These are phyloP conservation scores for Tuber microsphaerosporum DNA, from an alignment of 495 filamentous ascomycete genomes.

Conservation along the genomic window DNA sequence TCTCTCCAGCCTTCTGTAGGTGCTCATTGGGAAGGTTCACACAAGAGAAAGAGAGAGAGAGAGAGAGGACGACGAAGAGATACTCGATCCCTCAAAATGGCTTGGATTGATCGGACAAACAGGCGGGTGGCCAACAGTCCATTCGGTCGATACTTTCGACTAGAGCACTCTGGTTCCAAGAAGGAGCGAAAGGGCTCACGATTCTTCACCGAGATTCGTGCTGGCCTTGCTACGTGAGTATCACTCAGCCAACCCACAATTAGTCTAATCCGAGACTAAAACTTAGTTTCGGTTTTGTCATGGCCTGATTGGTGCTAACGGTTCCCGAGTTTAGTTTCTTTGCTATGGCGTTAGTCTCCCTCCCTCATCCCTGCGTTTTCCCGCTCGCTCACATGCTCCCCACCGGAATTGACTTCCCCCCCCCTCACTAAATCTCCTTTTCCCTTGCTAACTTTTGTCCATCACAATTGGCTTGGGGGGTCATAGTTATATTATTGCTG, in stretches of 20 bases:
- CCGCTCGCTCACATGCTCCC: slow-evolving; percentile 35
- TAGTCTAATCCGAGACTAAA: neutral
- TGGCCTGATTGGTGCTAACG: slow-evolving; percentile 12
- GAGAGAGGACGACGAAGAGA: neutral
- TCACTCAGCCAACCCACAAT: neutral
- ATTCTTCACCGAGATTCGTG: slow-evolving; percentile 73
- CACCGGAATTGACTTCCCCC: slow-evolving; percentile 26
- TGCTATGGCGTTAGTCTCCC: slow-evolving; percentile 79
- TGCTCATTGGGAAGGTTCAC: neutral
- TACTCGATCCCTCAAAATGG: slow-evolving; percentile 21
- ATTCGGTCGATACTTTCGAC: slow-evolving; percentile 64
- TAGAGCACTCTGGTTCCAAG: slow-evolving; percentile 66
- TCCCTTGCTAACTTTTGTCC: slow-evolving; percentile 8
- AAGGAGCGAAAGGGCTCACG: slow-evolving; percentile 64
- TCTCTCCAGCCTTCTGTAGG: neutral
- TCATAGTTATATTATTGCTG: slow-evolving; percentile 58
- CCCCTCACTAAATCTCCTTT: neutral
- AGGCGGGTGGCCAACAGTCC: slow-evolving; percentile 40
- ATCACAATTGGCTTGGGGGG: neutral
- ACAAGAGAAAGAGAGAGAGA: neutral
- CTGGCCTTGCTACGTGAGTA: slow-evolving; percentile 60
- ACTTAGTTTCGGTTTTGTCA: neutral
- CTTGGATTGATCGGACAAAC: slow-evolving; percentile 40
- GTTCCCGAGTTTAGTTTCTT: slow-evolving; percentile 51
- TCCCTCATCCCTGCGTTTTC: slow-evolving; percentile 42